Percentiles rank a stretch among this genome's conserved stretches.
phyloP scores from a whole-genome alignment of 2,329 filamentous ascomycete genomes.

The Leptographium flavum region DNA sequence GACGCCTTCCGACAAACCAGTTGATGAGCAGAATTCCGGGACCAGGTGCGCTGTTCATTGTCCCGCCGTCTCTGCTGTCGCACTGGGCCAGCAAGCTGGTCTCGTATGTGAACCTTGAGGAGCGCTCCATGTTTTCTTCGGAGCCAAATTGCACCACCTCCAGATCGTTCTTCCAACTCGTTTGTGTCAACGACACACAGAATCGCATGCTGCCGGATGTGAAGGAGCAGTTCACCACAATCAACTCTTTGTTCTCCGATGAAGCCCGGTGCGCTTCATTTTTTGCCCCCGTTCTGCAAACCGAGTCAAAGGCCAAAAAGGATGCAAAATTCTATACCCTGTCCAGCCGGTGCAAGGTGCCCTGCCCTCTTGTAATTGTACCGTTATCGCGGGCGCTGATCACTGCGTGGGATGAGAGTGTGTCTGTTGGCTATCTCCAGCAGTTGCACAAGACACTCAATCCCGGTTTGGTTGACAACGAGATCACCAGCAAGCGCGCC shows the following conservation, averaged over 20 bases:
- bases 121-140: not conserved
- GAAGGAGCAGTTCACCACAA: not conserved
- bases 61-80: not conserved
- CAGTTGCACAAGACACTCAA: not conserved
- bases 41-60: not conserved
- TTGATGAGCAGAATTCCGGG: not conserved
- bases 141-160: not conserved
- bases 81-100: not conserved
- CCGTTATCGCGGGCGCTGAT: not conserved
- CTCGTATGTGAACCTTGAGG: not conserved
- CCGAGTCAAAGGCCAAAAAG: not conserved
- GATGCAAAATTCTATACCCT: not conserved
- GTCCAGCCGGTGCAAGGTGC: not conserved
- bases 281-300: not conserved
- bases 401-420: not conserved
- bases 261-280: not conserved
- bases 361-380: slow-evolving; percentile 1
- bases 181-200: not conserved
- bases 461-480: not conserved
- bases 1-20: not conserved
- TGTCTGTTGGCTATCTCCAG: not conserved
- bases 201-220: not conserved
- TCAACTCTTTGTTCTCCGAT: not conserved
- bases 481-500: not conserved
- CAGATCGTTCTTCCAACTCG: not conserved